A percentile compares a stretch with the other conserved stretches of the same genome.
phyloP scores from a whole-genome alignment of 192 early-diverging fungal genomes.

The Coemansia umbellata region DNA sequence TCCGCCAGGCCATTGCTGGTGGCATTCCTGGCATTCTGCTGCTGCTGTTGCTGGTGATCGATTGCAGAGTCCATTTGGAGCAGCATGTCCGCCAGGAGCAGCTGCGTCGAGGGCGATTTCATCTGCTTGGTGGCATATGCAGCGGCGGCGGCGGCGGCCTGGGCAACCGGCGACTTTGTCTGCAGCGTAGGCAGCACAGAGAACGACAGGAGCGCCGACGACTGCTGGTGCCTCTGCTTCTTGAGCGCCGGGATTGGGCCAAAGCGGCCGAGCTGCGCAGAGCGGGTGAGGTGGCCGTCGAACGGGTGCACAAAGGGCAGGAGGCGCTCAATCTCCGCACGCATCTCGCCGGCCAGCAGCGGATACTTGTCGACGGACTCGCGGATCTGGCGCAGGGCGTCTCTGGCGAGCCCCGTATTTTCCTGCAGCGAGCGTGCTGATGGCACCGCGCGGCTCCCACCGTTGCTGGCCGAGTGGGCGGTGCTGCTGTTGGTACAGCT shows the following conservation, averaged over 20 bases:
- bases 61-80: background rate
- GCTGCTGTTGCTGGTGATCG: background rate
- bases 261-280: slow-evolving; percentile 18
- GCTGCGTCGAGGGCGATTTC: slow-evolving; percentile 16
- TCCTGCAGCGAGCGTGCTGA: background rate
- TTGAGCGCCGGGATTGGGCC: slow-evolving; percentile 23
- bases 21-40: background rate
- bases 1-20: background rate
- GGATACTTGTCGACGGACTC: slow-evolving; percentile 23
- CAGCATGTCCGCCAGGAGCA: slow-evolving; percentile 25
- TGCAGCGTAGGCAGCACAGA: background rate
- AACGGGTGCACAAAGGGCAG: slow-evolving; percentile 41
- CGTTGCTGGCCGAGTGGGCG: background rate
- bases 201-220: background rate
- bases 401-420: slow-evolving; percentile 27
- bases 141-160: background rate
- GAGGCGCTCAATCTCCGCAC: slow-evolving; percentile 12
- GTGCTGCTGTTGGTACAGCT: background rate
- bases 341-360: slow-evolving; percentile 14
- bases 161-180: background rate
- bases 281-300: slow-evolving; percentile 41
- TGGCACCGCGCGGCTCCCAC: background rate
- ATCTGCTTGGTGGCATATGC: background rate
- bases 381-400: slow-evolving; percentile 37
- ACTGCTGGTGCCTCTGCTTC: background rate